Evolutionary conservation across 768 basidiomycete species (phyloP).

Genomic region (Podaxis sp.): DNA sequence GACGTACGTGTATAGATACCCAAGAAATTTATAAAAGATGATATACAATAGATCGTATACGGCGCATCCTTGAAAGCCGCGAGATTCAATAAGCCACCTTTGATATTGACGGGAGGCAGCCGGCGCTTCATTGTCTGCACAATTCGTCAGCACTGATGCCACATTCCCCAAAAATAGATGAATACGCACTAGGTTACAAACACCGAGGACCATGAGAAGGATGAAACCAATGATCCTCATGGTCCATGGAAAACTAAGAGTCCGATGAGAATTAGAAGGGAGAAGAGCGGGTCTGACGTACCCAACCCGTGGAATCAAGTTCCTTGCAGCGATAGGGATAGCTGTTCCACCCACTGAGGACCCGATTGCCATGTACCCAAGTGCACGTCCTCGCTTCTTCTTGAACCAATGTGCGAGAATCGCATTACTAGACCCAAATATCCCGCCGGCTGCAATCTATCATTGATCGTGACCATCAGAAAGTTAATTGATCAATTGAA

Average conservation of each 20-base stretch:
- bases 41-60: conserved; percentile 60
- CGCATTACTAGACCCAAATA: conserved; percentile 62
- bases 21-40: conserved; percentile 44
- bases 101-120: conserved; percentile 50
- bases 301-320: conserved; percentile 50
- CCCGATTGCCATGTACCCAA: conserved; percentile 65
- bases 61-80: conserved; percentile 49
- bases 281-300: conserved; percentile 19
- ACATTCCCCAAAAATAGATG: not conserved
- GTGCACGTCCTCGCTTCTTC: conserved; percentile 53
- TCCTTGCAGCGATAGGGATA: conserved; percentile 61
- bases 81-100: conserved; percentile 62
- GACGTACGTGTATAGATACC: conserved; percentile 66
- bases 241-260: conserved; percentile 71
- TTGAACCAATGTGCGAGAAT: conserved; percentile 77
- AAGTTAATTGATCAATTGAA: not conserved
- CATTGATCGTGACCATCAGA: not conserved
- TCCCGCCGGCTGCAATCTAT: conserved; percentile 50
- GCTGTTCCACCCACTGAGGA: conserved; percentile 69
- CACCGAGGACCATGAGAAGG: conserved; percentile 47
- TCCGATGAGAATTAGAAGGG: not conserved
- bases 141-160: not conserved
- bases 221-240: conserved; percentile 71
- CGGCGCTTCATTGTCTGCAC: conserved; percentile 45
- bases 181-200: conserved; percentile 49